These are phyloP conservation scores for Yamadazyma atmosphaerica DNA, from an alignment of 1,139 yeast genomes.

Conservation along the genomic window DNA sequence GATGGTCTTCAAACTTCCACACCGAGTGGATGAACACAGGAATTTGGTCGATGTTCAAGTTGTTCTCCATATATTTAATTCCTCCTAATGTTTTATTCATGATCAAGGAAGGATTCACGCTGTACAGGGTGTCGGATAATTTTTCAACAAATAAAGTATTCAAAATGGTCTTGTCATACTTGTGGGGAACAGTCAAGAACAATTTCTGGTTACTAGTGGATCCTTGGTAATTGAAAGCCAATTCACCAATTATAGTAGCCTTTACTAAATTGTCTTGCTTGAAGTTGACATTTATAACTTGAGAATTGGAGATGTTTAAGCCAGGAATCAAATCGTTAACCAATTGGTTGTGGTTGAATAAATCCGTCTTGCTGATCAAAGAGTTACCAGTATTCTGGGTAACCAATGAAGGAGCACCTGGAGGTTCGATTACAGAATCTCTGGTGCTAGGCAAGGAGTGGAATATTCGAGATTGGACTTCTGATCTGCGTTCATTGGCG, in stretches of 20 bases:
- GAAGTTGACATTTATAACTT: conserved; percentile 72
- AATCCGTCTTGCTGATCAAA: conserved; percentile 27
- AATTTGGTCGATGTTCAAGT: conserved; percentile 40
- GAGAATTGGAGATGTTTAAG: conserved; percentile 75
- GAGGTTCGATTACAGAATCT: conserved; percentile 28
- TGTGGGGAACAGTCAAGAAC: conserved; percentile 31
- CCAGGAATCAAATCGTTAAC: conserved; percentile 60
- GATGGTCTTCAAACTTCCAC: conserved; percentile 86
- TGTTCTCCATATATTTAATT: conserved; percentile 55
- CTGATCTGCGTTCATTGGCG: conserved; percentile 12
- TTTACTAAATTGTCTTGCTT: conserved; percentile 61
- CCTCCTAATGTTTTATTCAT: conserved; percentile 69
- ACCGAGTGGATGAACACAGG: conserved; percentile 80
- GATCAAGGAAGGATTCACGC: conserved; percentile 38
- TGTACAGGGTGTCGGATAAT: conserved; percentile 26
- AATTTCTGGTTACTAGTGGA: conserved; percentile 18
- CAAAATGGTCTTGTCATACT: conserved; percentile 37
- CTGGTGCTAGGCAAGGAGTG: conserved; percentile 49
- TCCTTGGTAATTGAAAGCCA: conserved; percentile 68
- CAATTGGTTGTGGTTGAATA: conserved; percentile 30
- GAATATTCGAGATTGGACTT: conserved; percentile 47
- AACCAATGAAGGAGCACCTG: conserved; percentile 14
- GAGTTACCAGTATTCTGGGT: conserved; percentile 39
- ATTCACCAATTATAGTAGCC: conserved; percentile 72
- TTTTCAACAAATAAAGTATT: conserved; percentile 46